Conservation (phyloP, 2,329 filamentous ascomycete genomes). For the Escovopsis sp. region DNA sequence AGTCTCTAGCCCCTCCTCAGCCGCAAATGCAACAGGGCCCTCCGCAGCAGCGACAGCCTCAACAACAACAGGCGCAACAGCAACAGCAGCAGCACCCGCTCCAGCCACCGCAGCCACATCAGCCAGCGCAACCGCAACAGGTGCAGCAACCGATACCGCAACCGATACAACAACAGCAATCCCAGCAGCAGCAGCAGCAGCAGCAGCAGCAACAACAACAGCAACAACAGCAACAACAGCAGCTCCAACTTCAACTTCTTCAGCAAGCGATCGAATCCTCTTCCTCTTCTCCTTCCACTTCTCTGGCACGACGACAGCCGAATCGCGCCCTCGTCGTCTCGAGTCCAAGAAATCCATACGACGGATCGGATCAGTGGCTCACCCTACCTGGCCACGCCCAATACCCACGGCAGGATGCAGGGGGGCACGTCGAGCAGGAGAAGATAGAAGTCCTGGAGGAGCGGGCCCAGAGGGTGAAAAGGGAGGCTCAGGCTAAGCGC, state of each 20-base stretch:
- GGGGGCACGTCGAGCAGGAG: slow-evolving; percentile 38
- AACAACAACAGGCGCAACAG: too few relatives aligned
- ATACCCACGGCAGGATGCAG: slow-evolving; percentile 21
- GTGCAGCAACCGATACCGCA: too few relatives aligned
- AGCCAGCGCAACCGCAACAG: too few relatives aligned
- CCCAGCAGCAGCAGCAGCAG: too few relatives aligned
- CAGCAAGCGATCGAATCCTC: slow-evolving; percentile 18
- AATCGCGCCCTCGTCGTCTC: slow-evolving; percentile 35
- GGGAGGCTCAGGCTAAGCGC: slow-evolving; percentile 74
- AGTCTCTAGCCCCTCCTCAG: too few relatives aligned
- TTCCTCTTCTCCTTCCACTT: slow-evolving; percentile 36
- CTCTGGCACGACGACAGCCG: slow-evolving; percentile 35
- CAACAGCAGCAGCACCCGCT: too few relatives aligned
- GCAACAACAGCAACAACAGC: background rate
- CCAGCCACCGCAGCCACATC: too few relatives aligned
- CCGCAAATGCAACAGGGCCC: background rate
- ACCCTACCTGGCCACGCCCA: slow-evolving; percentile 26
- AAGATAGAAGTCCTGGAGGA: slow-evolving; percentile 67
- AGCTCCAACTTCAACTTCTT: slow-evolving; percentile 8
- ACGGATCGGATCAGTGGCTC: slow-evolving; percentile 24
- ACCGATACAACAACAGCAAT: background rate
- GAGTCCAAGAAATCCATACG: slow-evolving; percentile 21
- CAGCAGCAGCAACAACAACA: too few relatives aligned
- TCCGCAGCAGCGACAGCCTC: background rate
- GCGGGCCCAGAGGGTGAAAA: slow-evolving; percentile 66